Percentiles rank a stretch among this genome's conserved stretches.
Conservation (phyloP, 306 rosid species). For the Biancaea sappan region DNA sequence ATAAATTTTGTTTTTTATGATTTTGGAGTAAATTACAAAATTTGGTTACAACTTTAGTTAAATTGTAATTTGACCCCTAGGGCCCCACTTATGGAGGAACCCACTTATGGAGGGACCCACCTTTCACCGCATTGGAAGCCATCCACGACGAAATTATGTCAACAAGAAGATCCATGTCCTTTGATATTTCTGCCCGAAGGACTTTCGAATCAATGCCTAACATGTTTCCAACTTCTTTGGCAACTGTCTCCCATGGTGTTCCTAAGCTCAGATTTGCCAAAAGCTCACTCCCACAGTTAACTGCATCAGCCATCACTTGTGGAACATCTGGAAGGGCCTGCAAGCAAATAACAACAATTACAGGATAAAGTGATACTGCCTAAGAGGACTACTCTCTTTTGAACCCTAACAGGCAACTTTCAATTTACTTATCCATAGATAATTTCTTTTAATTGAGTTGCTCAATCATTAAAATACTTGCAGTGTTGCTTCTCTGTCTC, state of each 20-base stretch:
- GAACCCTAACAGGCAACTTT: not conserved
- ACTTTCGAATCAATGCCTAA: conserved; percentile 71
- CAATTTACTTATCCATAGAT: not conserved
- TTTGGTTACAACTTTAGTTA: too few relatives aligned
- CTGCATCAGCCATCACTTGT: conserved; percentile 95
- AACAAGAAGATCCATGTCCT: conserved; percentile 80
- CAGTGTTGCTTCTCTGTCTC: not conserved
- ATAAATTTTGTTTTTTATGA: too few relatives aligned
- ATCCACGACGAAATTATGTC: conserved; percentile 82
- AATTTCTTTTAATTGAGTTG: not conserved
- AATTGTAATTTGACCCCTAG: too few relatives aligned
- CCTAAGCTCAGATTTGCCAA: conserved; percentile 73
- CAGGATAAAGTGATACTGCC: not conserved
- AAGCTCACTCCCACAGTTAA: conserved; percentile 88
- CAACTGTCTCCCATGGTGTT: conserved; percentile 92
- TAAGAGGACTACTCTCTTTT: not conserved
- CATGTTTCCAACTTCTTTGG: conserved; percentile 87
- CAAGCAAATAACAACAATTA: conserved; percentile 32
- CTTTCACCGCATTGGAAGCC: conserved; percentile 71
- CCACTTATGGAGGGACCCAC: too few relatives aligned
- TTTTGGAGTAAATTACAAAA: too few relatives aligned
- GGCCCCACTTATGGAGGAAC: too few relatives aligned
- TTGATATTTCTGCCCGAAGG: conserved; percentile 68
- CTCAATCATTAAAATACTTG: not conserved
- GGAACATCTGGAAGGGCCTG: conserved; percentile 95